Evolutionary conservation across 2,329 filamentous ascomycete species (phyloP), one percentile per base, ranked within the genome.

Genomic region (Colletotrichum sp.): DNA sequence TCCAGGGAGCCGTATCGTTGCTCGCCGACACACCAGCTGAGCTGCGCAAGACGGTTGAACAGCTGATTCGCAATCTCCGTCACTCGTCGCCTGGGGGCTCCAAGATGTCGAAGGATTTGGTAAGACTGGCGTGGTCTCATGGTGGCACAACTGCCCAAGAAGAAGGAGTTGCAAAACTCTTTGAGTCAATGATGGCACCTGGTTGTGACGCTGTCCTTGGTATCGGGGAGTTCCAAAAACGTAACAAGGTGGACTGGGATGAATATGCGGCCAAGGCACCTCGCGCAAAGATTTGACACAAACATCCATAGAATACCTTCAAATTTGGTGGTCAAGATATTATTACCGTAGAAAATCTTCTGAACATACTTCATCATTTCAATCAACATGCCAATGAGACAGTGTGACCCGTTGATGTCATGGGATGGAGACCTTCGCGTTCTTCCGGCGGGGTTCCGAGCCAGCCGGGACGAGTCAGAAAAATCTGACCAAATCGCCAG

Each of bases 331-430:
- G 0, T 49, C n/a, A 49, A 21, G n/a, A 49, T 0, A 4, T 12
- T 12, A n/a, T n/a, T n/a, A 12, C 44, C n/a, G 1, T 21, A 49
- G 44, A 3, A 13, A 4, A 21, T 49, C 18, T 1, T 12, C 0
- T 12, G 0, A 49, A 7, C 0, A 49, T 49, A 49, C 1, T 21
- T 52, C 6, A 13, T 13, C n/a, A 13, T 21, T 13, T 52, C 1
- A 3, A 52, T 52, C 44, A 0, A 13, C 44, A 0, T 52, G 0
- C n/a, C 44, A 52, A 52, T 21, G 18, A 52, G 10, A 0, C 44
- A 52, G 0, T 13, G 44, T 52, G 44, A 52, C 10, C 44, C 0
- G n/a, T 13, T 52, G 44, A 52, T 52, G n/a, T 21, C 44, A 52
- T 52, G n/a, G 44, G 10, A 52, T 52, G 44, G 44, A 52, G 44